Evolutionary conservation across 2,329 filamentous ascomycete species (phyloP).

Genomic region (Aureobasidium sp.): DNA sequence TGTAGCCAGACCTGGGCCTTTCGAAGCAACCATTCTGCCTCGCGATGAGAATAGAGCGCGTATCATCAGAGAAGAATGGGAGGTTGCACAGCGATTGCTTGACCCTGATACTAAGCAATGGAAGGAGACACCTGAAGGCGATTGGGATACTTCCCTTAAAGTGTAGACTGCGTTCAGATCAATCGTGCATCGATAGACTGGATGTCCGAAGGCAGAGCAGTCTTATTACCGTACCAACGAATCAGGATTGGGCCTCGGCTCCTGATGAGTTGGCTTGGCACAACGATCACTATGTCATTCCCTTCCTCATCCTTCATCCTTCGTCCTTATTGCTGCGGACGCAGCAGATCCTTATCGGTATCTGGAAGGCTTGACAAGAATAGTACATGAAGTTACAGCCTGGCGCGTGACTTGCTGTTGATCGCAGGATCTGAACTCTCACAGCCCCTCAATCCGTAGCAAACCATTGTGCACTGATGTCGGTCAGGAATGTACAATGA

Average conservation of each 20-base stretch:
- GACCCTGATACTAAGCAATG: neutral
- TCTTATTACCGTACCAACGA: neutral
- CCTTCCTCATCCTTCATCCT: neutral
- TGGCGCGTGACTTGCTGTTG: neutral
- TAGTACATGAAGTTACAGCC: neutral
- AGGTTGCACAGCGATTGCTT: neutral
- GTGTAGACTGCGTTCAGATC: neutral
- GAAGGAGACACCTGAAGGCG: neutral
- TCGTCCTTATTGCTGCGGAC: neutral
- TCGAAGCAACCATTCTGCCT: neutral
- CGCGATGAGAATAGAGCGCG: neutral
- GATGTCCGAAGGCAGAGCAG: too few relatives aligned
- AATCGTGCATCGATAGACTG: neutral
- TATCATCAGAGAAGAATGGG: neutral
- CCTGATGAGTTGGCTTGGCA: neutral
- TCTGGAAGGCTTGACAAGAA: too few relatives aligned
- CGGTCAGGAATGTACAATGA: neutral
- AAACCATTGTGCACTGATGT: neutral
- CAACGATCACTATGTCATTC: neutral
- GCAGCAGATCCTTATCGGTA: neutral
- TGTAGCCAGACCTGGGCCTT: neutral
- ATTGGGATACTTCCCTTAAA: neutral
- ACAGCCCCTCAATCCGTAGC: neutral
- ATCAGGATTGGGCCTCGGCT: neutral
- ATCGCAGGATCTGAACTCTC: neutral